Evolutionary conservation across 176 grass and related monocot species (phyloP), one percentile per base, ranked within the genome.

Genomic region (Aegilops bicornis): DNA sequence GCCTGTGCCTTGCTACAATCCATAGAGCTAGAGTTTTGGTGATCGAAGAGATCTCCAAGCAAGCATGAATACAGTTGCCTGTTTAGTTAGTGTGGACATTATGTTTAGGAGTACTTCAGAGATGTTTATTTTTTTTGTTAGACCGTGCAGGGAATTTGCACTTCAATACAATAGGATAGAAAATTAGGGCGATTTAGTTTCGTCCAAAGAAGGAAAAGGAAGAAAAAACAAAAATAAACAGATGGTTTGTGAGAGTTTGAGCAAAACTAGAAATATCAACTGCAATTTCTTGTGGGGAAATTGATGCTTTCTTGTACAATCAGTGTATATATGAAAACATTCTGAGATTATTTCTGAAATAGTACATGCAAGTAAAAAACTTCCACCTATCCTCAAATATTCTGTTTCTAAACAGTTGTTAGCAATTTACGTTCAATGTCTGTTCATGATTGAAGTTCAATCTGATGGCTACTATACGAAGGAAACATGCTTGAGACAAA

Each of bases 1-100:
- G 87, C 29, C 37, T 92, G 11, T 89, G 86, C 83, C 86, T 92
- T 25, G 86, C 79, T 69, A 92, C 86, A 19, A 84, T 89, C 43
- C 71, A 92, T 58, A 92, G 73, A 37, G 90, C 80, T 70, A 70
- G 90, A 68, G 32, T 70, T 54, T 81, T 91, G 39, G 89, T 91
- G 70, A 78, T 88, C 16, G 36, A 77, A 69, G 83, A 89, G 69
- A 81, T 85, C 25, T 76, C 88, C 36, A 77, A 48, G 32, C 58
- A 89, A 66, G 10, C 75, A 45, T 89, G 40, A 80, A 17, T 43
- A 47, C 22, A 48, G 30, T 31, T 16, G 12, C 7, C 37, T 33
- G 27, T 35, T 76, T 47, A 45, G 22, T 24, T 76, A 76, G 71
- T 33, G 2, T 64, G 12, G 12, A 84, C 10, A 76, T 76, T 75